Conservation (phyloP, 2,329 filamentous ascomycete genomes). For the Aplosporella prunicola region DNA sequence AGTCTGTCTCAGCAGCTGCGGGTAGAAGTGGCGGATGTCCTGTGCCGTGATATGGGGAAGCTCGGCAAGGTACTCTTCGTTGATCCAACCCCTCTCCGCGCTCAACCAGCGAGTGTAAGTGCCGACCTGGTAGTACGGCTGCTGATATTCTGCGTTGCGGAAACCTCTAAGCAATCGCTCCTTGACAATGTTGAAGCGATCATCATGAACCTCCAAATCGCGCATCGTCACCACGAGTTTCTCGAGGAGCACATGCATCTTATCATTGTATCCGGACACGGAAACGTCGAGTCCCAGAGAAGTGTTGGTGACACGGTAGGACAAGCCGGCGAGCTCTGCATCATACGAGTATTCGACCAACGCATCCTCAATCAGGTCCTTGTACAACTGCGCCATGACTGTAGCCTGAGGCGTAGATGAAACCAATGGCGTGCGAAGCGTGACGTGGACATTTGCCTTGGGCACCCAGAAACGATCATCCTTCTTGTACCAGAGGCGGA, state of each 20-base stretch:
- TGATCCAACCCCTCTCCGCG: conserved; percentile 65
- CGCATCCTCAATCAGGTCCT: conserved; percentile 78
- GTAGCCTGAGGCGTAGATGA: conserved; percentile 67
- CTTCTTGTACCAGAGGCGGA: conserved; percentile 94
- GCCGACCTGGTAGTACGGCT: conserved; percentile 81
- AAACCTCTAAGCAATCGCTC: conserved; percentile 69
- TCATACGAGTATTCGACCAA: conserved; percentile 92
- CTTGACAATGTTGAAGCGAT: conserved; percentile 84
- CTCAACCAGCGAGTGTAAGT: conserved; percentile 76
- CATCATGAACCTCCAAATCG: conserved; percentile 73
- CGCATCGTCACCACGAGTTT: conserved; percentile 79
- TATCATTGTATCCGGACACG: conserved; percentile 91
- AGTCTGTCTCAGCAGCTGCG: conserved; percentile 70
- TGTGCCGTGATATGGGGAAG: conserved; percentile 64
- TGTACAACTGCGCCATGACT: conserved; percentile 71
- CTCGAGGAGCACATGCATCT: conserved; percentile 80
- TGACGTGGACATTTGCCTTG: conserved; percentile 78
- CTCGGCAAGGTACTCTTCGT: conserved; percentile 71
- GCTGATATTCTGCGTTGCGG: conserved; percentile 78
- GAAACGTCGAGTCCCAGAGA: conserved; percentile 66
- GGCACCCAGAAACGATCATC: conserved; percentile 98
- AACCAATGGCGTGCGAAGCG: conserved; percentile 69
- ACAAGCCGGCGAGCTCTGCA: conserved; percentile 81
- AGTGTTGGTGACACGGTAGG: conserved; percentile 69
- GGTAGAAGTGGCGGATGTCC: conserved; percentile 67